Conservation (phyloP, 1,284 basidiomycete genomes). For the Malassezia vespertilionis region DNA sequence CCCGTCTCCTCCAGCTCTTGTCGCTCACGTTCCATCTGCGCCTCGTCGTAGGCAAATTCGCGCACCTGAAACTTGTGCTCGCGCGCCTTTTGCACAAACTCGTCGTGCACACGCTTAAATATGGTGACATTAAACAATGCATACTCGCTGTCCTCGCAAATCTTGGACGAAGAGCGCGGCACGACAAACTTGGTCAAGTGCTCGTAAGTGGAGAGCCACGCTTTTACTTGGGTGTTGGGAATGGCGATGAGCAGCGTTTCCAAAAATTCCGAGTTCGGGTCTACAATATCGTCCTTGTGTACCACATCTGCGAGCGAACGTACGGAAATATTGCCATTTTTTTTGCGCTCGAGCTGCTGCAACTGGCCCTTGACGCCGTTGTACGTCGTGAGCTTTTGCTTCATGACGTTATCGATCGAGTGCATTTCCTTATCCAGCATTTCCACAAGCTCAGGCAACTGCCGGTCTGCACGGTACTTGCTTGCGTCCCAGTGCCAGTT, state of each 20-base stretch:
- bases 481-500: constrained; percentile 67
- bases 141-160: constrained; percentile 80
- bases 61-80: constrained; percentile 94
- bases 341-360: constrained; percentile 86
- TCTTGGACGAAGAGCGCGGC: constrained; percentile 70
- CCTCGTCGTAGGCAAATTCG: constrained; percentile 86
- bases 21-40: constrained; percentile 67
- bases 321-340: constrained; percentile 88
- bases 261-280: constrained; percentile 73
- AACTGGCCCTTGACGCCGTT: constrained; percentile 87
- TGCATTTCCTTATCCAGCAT: constrained; percentile 30
- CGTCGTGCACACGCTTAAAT: constrained; percentile 81
- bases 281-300: constrained; percentile 67
- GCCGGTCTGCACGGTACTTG: constrained; percentile 69
- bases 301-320: constrained; percentile 77
- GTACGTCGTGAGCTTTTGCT: constrained; percentile 76
- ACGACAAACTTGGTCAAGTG: constrained; percentile 80
- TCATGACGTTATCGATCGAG: constrained; percentile 49
- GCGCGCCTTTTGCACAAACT: constrained; percentile 84
- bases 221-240: constrained; percentile 73
- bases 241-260: constrained; percentile 88
- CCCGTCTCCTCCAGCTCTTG: constrained; percentile 70
- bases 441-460: constrained; percentile 69
- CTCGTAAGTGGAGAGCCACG: constrained; percentile 85
- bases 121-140: constrained; percentile 75